Percentiles rank a stretch among this genome's conserved stretches.
These are phyloP conservation scores for Capronia coronata DNA, from an alignment of 2,329 filamentous ascomycete genomes.

Conservation along the genomic window DNA sequence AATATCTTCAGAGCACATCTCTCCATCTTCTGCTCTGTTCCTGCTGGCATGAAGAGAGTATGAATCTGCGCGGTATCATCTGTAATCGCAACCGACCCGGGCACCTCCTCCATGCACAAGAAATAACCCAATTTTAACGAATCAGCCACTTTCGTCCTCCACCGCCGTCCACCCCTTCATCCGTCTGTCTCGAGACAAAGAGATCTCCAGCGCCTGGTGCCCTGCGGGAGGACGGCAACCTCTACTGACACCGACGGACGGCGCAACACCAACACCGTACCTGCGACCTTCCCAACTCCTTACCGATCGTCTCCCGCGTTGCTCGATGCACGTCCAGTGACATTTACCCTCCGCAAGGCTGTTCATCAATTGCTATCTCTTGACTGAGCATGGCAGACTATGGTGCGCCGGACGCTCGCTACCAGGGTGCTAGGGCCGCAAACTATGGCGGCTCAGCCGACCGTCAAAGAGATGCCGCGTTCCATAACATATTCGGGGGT, in stretches of 20 bases:
- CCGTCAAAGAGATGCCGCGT: slow-evolving; percentile 82
- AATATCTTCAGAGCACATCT: slow-evolving; percentile 12
- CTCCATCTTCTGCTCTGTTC: slow-evolving; percentile 13
- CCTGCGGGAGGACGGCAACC: background rate
- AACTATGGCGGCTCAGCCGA: slow-evolving; percentile 49
- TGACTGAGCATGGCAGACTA: slow-evolving; percentile 55
- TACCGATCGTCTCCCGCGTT: background rate
- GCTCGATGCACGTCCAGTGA: slow-evolving; percentile 20
- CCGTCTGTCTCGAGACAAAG: no score
- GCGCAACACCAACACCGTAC: no score
- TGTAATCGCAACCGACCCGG: slow-evolving; percentile 8
- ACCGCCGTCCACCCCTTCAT: slow-evolving; percentile 1
- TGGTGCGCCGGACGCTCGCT: slow-evolving; percentile 55
- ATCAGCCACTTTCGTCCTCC: slow-evolving; percentile 9
- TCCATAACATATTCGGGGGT: slow-evolving; percentile 89
- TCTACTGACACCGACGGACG: no score
- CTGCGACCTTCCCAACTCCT: slow-evolving; percentile 1
- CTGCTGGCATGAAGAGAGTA: slow-evolving; percentile 24
- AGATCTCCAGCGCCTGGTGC: background rate
- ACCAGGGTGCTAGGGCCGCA: slow-evolving; percentile 45
- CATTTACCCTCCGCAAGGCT: slow-evolving; percentile 5
- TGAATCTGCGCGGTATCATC: slow-evolving; percentile 22
- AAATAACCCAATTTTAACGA: slow-evolving; percentile 13
- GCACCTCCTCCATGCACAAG: slow-evolving; percentile 7
- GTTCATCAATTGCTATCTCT: slow-evolving; percentile 26